These are phyloP conservation scores for Phytophthora meadii DNA, from an alignment of 352 stramenopile species.

Conservation along the genomic window DNA sequence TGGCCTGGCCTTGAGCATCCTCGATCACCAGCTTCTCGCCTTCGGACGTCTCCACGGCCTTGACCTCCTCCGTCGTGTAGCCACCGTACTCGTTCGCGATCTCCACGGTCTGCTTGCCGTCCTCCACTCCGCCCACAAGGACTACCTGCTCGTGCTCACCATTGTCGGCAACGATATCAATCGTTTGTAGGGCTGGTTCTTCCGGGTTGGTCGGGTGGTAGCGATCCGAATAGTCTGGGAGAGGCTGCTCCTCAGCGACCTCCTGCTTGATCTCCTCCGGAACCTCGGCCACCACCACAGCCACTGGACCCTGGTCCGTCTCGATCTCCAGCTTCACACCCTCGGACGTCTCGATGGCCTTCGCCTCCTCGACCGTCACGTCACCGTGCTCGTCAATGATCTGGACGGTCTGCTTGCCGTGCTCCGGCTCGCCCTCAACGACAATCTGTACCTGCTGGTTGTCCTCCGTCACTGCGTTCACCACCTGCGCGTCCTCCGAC, in stretches of 20 bases:
- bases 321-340: constrained; percentile 11
- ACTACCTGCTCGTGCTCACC: not conserved
- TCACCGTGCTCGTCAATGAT: constrained; percentile 14
- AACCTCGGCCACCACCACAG: constrained; percentile 6
- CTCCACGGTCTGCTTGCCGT: not conserved
- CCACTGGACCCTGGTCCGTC: constrained; percentile 7
- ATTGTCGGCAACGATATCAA: not conserved
- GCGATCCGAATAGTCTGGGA: too few relatives aligned
- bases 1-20: not conserved
- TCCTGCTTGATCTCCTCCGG: constrained; percentile 9
- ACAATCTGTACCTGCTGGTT: constrained; percentile 12
- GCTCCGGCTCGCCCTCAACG: constrained; percentile 14
- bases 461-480: constrained; percentile 12
- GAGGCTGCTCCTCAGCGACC: not conserved
- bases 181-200: not conserved
- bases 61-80: not conserved
- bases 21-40: not conserved
- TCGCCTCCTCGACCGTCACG: constrained; percentile 5
- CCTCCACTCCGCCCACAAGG: not conserved
- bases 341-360: constrained; percentile 8
- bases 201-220: too few relatives aligned
- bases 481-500: constrained; percentile 11
- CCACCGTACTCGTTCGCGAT: not conserved
- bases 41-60: not conserved
- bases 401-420: constrained; percentile 14